Evolutionary conservation across 2,329 filamentous ascomycete genomes (phyloP).

Genomic region (Alternaria sp.): DNA sequence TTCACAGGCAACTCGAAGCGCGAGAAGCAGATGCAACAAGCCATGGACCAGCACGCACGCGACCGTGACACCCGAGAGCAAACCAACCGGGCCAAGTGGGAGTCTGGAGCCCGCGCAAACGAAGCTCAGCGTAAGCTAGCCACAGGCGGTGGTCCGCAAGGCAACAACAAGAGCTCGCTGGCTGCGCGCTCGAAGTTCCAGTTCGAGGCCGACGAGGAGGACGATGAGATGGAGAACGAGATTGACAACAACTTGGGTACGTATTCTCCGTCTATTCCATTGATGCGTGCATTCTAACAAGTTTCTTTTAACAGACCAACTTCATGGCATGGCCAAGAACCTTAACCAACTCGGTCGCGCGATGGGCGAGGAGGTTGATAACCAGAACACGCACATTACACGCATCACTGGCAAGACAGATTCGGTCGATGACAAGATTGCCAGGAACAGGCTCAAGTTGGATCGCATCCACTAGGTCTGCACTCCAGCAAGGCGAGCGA

Average conservation of each 20-base stretch:
- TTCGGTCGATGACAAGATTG: conserved; percentile 75
- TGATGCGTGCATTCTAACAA: background rate
- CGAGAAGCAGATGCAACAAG: conserved; percentile 67
- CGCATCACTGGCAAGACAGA: conserved; percentile 85
- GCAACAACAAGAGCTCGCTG: conserved; percentile 30
- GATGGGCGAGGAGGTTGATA: conserved; percentile 75
- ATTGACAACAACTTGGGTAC: conserved; percentile 54
- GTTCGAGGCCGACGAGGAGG: conserved; percentile 42
- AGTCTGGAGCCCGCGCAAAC: conserved; percentile 35
- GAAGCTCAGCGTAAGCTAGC: conserved; percentile 23
- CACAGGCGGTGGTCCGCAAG: conserved; percentile 10
- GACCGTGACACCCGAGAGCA: conserved; percentile 64
- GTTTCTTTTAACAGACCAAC: conserved; percentile 50
- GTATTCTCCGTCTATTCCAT: background rate
- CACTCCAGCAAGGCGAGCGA: background rate
- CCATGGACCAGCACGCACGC: conserved; percentile 66
- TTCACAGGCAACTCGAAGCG: conserved; percentile 65
- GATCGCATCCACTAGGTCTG: conserved; percentile 63
- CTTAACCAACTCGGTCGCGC: conserved; percentile 76
- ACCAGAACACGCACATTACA: conserved; percentile 79
- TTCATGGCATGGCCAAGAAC: conserved; percentile 68
- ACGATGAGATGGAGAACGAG: conserved; percentile 70
- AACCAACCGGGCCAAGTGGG: conserved; percentile 60
- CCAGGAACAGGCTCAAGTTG: conserved; percentile 75
- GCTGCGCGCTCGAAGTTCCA: conserved; percentile 45